Percentiles rank a stretch among this genome's conserved stretches.
Evolutionary conservation across 305 asterid genomes (phyloP).

Genomic region (Fraxinus angustifolia): DNA sequence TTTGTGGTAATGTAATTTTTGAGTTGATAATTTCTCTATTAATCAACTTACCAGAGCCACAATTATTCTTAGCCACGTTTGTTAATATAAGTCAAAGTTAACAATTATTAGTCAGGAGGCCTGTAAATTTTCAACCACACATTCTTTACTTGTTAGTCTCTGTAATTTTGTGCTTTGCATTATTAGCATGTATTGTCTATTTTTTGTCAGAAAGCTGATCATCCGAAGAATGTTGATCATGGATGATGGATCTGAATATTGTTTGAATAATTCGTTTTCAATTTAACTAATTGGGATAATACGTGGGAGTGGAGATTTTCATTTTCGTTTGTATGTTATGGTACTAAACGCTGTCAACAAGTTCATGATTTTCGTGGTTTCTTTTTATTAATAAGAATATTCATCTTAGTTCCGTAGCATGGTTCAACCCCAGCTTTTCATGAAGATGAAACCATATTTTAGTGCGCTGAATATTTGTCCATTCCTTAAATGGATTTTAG

Average conservation of each 20-base stretch:
- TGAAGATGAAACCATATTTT: no score
- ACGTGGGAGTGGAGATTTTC: background rate
- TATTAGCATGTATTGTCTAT: background rate
- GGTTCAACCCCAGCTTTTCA: no score
- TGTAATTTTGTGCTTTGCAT: background rate
- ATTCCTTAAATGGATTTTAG: background rate
- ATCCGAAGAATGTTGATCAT: conserved; percentile 2
- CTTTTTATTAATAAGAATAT: background rate
- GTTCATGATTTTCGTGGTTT: background rate
- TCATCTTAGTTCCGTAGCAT: no score
- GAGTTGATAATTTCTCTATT: background rate
- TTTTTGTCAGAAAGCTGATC: background rate
- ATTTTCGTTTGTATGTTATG: background rate
- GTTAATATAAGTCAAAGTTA: background rate
- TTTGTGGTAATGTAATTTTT: background rate
- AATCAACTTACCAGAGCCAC: background rate
- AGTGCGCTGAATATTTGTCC: no score
- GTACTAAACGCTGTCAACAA: background rate
- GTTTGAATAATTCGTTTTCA: background rate
- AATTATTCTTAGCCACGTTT: background rate
- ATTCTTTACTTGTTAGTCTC: background rate
- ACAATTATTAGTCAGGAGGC: background rate
- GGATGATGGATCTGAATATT: background rate
- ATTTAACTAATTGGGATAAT: background rate
- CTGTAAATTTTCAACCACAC: background rate